A percentile compares a stretch with the other conserved stretches of the same genome.
Evolutionary conservation across 805 yeast genomes (phyloP).

Genomic region (Blastobotrys americana): DNA sequence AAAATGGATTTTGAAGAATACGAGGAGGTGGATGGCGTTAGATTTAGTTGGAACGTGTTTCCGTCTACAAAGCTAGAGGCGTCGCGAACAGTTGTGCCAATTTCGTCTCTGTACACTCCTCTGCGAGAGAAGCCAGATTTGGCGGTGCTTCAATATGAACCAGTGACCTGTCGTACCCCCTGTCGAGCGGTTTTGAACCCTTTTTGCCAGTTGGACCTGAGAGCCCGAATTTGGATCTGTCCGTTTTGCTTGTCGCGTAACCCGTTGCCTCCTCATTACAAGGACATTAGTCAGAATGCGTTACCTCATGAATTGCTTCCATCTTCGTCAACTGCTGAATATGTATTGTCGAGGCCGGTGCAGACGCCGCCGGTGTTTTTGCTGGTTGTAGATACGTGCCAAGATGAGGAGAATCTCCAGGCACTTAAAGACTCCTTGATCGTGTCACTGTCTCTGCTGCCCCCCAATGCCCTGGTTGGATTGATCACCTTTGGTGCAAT

Average conservation of each 20-base stretch:
- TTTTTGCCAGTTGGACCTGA: slow-evolving; percentile 61
- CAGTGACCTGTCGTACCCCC: slow-evolving; percentile 67
- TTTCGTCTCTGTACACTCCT: slow-evolving; percentile 94
- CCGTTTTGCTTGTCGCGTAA: slow-evolving; percentile 74
- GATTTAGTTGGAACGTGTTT: slow-evolving; percentile 78
- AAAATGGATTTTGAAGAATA: slow-evolving; percentile 47
- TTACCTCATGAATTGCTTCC: slow-evolving; percentile 75
- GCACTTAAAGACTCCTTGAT: slow-evolving; percentile 78
- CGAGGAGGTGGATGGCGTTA: slow-evolving; percentile 57
- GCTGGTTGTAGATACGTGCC: slow-evolving; percentile 81
- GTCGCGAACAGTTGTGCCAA: slow-evolving; percentile 84
- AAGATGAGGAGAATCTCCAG: slow-evolving; percentile 78
- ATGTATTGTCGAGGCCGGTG: slow-evolving; percentile 75
- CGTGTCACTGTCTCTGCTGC: slow-evolving; percentile 68
- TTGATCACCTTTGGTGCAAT: slow-evolving; percentile 84
- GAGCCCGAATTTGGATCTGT: slow-evolving; percentile 77
- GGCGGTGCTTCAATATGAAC: slow-evolving; percentile 77
- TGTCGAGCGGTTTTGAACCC: slow-evolving; percentile 88
- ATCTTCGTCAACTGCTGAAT: slow-evolving; percentile 71
- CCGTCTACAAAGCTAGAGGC: slow-evolving; percentile 89
- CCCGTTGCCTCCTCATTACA: slow-evolving; percentile 79
- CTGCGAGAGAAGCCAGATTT: slow-evolving; percentile 69
- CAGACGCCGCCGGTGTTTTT: slow-evolving; percentile 80
- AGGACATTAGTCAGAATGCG: slow-evolving; percentile 68
- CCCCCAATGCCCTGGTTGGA: slow-evolving; percentile 85